Evolutionary conservation across 352 stramenopile species (phyloP).

Genomic region (Phytopythium delawarense): DNA sequence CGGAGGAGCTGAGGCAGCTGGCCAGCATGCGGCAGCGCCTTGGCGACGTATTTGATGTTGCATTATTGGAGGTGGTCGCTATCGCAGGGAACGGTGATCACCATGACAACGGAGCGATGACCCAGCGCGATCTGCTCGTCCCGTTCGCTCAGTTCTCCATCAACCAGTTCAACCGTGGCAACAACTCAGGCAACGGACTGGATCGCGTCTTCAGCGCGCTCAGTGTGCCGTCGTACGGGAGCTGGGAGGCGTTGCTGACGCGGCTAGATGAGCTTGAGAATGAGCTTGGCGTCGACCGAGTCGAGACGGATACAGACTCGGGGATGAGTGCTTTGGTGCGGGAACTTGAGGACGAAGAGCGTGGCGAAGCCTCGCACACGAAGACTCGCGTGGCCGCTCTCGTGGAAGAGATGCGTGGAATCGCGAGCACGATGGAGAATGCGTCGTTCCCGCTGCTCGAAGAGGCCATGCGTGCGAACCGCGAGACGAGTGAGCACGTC

Average conservation of each 20-base stretch:
- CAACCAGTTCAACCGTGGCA: slow-evolving; percentile 19
- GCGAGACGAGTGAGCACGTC: slow-evolving; percentile 10
- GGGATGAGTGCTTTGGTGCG: slow-evolving; percentile 8
- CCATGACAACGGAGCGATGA: background rate
- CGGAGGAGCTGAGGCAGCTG: slow-evolving; percentile 29
- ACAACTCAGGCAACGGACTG: slow-evolving; percentile 10
- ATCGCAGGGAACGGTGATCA: background rate
- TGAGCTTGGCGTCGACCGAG: slow-evolving; percentile 1
- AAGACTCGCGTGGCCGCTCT: slow-evolving; percentile 9
- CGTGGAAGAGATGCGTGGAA: slow-evolving; percentile 10
- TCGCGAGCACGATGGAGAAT: slow-evolving; percentile 13
- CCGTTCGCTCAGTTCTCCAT: slow-evolving; percentile 36
- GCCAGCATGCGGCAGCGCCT: slow-evolving; percentile 12
- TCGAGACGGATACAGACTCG: background rate
- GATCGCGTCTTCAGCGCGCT: slow-evolving; percentile 17
- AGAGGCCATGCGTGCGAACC: slow-evolving; percentile 21
- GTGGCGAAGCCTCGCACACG: slow-evolving; percentile 10
- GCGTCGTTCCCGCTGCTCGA: slow-evolving; percentile 20
- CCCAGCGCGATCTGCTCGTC: slow-evolving; percentile 7
- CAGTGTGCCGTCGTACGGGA: slow-evolving; percentile 11
- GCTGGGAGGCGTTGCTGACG: slow-evolving; percentile 22
- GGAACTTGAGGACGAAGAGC: slow-evolving; percentile 17
- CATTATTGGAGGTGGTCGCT: slow-evolving; percentile 6
- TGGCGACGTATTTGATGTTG: slow-evolving; percentile 12
- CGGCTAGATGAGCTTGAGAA: slow-evolving; percentile 5